These are phyloP conservation scores for Chaetomiaceae sp. DNA, from an alignment of 2,329 filamentous ascomycete species.

Conservation along the genomic window DNA sequence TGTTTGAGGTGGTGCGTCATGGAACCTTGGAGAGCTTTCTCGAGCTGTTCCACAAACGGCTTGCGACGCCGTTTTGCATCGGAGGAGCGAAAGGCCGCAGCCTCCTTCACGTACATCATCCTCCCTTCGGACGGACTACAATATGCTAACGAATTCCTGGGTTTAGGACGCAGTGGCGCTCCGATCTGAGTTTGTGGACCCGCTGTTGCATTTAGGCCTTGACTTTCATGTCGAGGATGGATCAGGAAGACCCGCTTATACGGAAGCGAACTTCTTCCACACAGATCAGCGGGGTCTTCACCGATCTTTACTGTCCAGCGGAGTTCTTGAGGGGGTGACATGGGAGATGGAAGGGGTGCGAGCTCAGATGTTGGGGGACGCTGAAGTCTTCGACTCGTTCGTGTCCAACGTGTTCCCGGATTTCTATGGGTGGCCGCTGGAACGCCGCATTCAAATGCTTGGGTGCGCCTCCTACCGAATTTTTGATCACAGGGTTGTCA, in stretches of 20 bases:
- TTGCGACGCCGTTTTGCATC: background rate
- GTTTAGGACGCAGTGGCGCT: background rate
- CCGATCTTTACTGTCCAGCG: background rate
- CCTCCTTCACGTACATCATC: constrained; percentile 1
- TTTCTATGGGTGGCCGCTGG: constrained; percentile 4
- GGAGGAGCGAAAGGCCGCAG: background rate
- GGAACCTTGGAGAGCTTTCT: background rate
- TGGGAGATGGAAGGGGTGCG: background rate
- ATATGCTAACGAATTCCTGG: background rate
- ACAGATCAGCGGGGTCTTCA: background rate
- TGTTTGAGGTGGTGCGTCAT: background rate
- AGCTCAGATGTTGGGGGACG: background rate
- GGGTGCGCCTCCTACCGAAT: background rate
- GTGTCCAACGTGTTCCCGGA: background rate
- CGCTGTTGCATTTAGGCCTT: background rate
- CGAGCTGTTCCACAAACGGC: background rate
- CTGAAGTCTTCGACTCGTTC: background rate
- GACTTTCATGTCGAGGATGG: background rate
- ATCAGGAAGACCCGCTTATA: background rate
- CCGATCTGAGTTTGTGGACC: background rate
- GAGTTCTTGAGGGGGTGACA: background rate
- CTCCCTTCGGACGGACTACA: too few relatives aligned
- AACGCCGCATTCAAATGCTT: background rate
- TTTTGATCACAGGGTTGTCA: background rate
- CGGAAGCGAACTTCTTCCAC: too few relatives aligned